Percentiles rank a stretch among this genome's conserved stretches.
These are phyloP conservation scores for Trypanosoma caninum DNA, from an alignment of 208 protist genomes.

Conservation along the genomic window DNA sequence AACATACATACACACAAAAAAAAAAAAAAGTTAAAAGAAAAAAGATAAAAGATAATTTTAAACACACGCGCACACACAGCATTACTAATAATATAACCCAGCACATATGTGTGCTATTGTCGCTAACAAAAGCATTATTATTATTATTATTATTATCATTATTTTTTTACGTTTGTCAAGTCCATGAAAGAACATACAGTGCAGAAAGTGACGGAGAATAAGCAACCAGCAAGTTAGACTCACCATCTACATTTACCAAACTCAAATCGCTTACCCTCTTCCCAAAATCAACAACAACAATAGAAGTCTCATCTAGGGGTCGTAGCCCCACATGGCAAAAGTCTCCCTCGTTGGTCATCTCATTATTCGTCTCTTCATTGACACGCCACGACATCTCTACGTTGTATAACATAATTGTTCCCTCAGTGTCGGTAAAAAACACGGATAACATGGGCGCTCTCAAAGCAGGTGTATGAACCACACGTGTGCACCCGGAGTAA, in stretches of 20 bases:
- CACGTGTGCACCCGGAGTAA: constrained; percentile 16
- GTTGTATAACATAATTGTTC: constrained; percentile 67
- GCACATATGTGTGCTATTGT: neutral
- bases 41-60: neutral
- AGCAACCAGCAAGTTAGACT: constrained; percentile 22
- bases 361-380: neutral
- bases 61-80: neutral
- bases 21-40: neutral
- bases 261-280: constrained; percentile 50
- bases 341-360: constrained; percentile 21
- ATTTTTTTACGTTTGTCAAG: neutral
- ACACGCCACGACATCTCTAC: constrained; percentile 67
- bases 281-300: constrained; percentile 50
- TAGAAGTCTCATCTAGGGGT: constrained; percentile 44
- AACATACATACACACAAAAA: neutral
- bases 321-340: constrained; percentile 29
- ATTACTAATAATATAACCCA: neutral
- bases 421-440: constrained; percentile 55
- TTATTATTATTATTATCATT: neutral
- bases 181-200: constrained; percentile 50
- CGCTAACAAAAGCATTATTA: too few species aligned
- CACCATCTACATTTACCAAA: constrained; percentile 20
- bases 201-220: constrained; percentile 48
- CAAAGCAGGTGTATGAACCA: constrained; percentile 28
- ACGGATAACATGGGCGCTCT: constrained; percentile 47